These are phyloP conservation scores for Trichophyton mentagrophytes DNA, from an alignment of 2,329 filamentous ascomycete species.

Conservation along the genomic window DNA sequence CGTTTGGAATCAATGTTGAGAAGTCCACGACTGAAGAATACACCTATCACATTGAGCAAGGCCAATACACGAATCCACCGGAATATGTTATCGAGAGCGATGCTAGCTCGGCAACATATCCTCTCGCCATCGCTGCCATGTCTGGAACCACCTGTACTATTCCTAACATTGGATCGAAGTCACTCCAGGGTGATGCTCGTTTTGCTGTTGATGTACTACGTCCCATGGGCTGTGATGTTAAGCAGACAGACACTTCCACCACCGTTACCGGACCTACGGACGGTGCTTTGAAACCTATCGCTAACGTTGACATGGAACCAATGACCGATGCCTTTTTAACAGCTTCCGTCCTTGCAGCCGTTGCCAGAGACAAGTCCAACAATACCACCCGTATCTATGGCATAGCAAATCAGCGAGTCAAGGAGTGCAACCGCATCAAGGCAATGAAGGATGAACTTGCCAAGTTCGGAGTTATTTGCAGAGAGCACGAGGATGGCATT, in stretches of 20 bases:
- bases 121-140: constrained; percentile 84
- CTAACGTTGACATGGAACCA: constrained; percentile 90
- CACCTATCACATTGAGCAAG: constrained; percentile 86
- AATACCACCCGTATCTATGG: constrained; percentile 73
- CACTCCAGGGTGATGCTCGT: constrained; percentile 84
- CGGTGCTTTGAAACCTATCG: constrained; percentile 60
- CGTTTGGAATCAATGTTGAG: constrained; percentile 73
- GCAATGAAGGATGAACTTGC: constrained; percentile 92
- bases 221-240: constrained; percentile 87
- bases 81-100: constrained; percentile 93
- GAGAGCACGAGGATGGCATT: constrained; percentile 90
- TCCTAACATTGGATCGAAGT: constrained; percentile 86
- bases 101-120: constrained; percentile 94
- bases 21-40: constrained; percentile 67
- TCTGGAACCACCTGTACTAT: constrained; percentile 92
- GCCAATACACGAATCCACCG: constrained; percentile 65
- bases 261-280: constrained; percentile 78
- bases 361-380: constrained; percentile 56
- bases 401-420: constrained; percentile 94
- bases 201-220: constrained; percentile 82
- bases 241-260: constrained; percentile 73
- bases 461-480: constrained; percentile 79
- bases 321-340: constrained; percentile 99
- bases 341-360: constrained; percentile 81
- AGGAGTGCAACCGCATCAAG: constrained; percentile 91